Evolutionary conservation across 495 filamentous ascomycete species (phyloP), one percentile per base, ranked within the genome.

Genomic region (Rhypophila decipiens): DNA sequence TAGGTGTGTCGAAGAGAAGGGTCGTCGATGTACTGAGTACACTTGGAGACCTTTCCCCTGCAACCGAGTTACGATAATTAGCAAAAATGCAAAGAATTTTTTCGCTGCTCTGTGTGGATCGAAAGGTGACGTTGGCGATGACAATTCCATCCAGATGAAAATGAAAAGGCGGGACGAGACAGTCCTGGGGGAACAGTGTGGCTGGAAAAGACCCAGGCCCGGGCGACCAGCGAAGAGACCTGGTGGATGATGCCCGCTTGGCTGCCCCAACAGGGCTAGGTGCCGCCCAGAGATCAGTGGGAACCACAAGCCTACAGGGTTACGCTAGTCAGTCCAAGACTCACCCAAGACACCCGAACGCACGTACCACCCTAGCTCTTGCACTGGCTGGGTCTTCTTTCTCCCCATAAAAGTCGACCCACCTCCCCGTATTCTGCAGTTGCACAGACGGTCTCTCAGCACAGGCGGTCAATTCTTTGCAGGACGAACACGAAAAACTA

Each of bases 141-240:
- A 17, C 8, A 13, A 7, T 18, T 9, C 24, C 43, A 27, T 40
- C 33, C 36, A 15, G 15, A 10, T 20, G 46, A 61, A 56, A 61
- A 51, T 44, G 54, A 57, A 50, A 51, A 43, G 55, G 55, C 58
- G 58, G 59, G 38, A 40, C 38, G 36, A 17, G 35, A 37, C n/a
- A 15, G 35, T 9, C 29, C 29, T 11, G 38, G 24, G 24, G 34
- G 38, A 47, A 51, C 47, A 22, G 49, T 60, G 60, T 63, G 57
- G 57, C 58, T 63, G 60, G 60, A 60, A 63, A 58, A 58, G 44
- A 49, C 42, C n/a, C n/a, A n/a, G n/a, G n/a, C n/a, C n/a, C n/a
- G n/a, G n/a, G n/a, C n/a, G n/a, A n/a, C n/a, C n/a, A n/a, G n/a
- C n/a, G n/a, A n/a, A n/a, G n/a, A n/a, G n/a, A 13, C 27, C 27